Evolutionary conservation across 73 alveolate genomes (phyloP).

Genomic region (Paramecium octaurelia): DNA sequence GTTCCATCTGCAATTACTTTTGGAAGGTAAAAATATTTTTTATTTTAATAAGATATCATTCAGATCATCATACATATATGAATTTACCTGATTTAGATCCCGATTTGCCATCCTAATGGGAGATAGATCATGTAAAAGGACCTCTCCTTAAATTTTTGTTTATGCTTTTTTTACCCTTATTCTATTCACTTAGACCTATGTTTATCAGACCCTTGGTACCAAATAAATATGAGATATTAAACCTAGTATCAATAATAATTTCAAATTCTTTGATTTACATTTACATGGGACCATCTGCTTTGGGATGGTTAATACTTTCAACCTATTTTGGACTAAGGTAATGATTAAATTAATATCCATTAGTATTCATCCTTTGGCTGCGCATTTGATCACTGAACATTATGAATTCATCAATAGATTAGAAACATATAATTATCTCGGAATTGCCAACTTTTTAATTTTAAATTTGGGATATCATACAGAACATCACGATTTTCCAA

Average conservation of each 20-base stretch:
- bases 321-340: slow-evolving; percentile 65
- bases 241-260: slow-evolving; percentile 38
- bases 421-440: slow-evolving; percentile 73
- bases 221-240: slow-evolving; percentile 49
- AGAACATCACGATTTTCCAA: slow-evolving; percentile 79
- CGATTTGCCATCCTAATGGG: slow-evolving; percentile 78
- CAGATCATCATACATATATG: slow-evolving; percentile 54
- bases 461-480: slow-evolving; percentile 74
- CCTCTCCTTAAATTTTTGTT: slow-evolving; percentile 56
- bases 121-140: slow-evolving; percentile 59
- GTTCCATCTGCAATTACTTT: slow-evolving; percentile 62
- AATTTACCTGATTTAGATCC: slow-evolving; percentile 66
- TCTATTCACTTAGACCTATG: slow-evolving; percentile 73
- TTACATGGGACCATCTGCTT: slow-evolving; percentile 54
- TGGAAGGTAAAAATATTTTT: slow-evolving; percentile 21
- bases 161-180: slow-evolving; percentile 57
- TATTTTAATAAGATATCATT: slow-evolving; percentile 13
- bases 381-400: slow-evolving; percentile 77
- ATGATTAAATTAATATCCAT: not conserved
- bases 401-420: slow-evolving; percentile 64
- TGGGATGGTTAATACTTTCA: slow-evolving; percentile 63
- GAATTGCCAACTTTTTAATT: slow-evolving; percentile 61
- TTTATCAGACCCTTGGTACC: slow-evolving; percentile 63
- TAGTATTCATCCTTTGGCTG: slow-evolving; percentile 71
- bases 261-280: slow-evolving; percentile 27